Percentiles rank a stretch among this genome's conserved stretches.
phyloP scores from a whole-genome alignment of 352 stramenopile species.

The Thraustotheca clavata region DNA sequence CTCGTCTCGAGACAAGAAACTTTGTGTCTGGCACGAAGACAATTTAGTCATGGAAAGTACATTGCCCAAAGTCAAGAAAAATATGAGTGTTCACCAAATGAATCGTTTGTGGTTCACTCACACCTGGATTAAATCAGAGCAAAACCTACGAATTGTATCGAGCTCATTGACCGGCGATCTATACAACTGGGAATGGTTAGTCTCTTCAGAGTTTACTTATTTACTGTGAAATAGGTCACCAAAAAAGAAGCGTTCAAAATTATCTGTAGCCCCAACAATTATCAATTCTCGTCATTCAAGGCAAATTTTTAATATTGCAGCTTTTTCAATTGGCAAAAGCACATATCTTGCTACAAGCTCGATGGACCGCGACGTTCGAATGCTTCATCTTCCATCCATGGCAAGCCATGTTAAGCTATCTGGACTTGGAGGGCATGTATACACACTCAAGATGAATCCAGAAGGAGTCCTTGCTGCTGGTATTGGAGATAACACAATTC shows the following conservation, averaged over 20 bases:
- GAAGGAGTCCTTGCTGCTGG: slow-evolving; percentile 34
- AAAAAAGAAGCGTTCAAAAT: slow-evolving; percentile 17
- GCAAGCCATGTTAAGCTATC: slow-evolving; percentile 35
- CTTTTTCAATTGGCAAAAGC: slow-evolving; percentile 7
- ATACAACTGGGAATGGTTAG: slow-evolving; percentile 47
- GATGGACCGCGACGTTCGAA: slow-evolving; percentile 51
- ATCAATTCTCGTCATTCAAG: slow-evolving; percentile 58
- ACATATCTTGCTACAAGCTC: slow-evolving; percentile 47
- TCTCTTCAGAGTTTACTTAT: too few species aligned
- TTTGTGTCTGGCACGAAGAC: slow-evolving; percentile 48
- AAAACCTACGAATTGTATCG: slow-evolving; percentile 37
- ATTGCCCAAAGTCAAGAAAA: slow-evolving; percentile 55
- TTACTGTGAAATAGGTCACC: neutral
- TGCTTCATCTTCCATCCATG: slow-evolving; percentile 28
- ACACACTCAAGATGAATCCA: slow-evolving; percentile 38
- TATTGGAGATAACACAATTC: slow-evolving; percentile 68
- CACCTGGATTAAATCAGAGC: slow-evolving; percentile 33
- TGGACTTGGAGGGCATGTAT: slow-evolving; percentile 54
- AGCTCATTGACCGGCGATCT: slow-evolving; percentile 63
- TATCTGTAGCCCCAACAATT: slow-evolving; percentile 33
- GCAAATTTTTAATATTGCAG: slow-evolving; percentile 55
- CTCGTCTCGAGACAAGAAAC: slow-evolving; percentile 56
- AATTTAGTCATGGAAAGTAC: slow-evolving; percentile 29
- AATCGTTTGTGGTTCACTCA: slow-evolving; percentile 66
- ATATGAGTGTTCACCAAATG: slow-evolving; percentile 48